A percentile compares a stretch with the other conserved stretches of the same genome.
phyloP scores from a whole-genome alignment of 257 asterid species.

The Prunella vulgaris region DNA sequence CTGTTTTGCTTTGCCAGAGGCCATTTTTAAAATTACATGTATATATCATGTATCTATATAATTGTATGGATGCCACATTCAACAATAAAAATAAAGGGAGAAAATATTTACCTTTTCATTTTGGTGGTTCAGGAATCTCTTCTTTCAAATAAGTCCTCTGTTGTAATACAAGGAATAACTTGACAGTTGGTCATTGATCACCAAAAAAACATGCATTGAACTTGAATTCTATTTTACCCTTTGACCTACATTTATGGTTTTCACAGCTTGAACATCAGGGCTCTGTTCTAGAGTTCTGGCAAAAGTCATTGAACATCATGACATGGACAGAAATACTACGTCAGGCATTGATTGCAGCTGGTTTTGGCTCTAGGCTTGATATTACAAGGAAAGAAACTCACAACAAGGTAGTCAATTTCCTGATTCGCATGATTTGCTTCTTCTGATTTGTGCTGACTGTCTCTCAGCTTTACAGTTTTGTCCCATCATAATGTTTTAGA shows the following conservation, averaged over 20 bases:
- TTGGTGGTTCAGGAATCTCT: constrained; percentile 14
- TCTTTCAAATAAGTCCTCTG: constrained; percentile 8
- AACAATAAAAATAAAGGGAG: not conserved
- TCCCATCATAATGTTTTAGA: constrained; percentile 8
- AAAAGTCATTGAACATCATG: constrained; percentile 70
- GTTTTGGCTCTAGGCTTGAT: constrained; percentile 71
- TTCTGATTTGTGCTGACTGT: not conserved
- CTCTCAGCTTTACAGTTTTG: constrained; percentile 8
- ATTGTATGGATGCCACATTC: constrained; percentile 3
- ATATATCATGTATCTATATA: not conserved
- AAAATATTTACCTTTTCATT: not conserved
- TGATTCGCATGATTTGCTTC: constrained; percentile 15
- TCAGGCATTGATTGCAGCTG: constrained; percentile 81
- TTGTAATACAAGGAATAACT: not conserved
- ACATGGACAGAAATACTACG: constrained; percentile 92
- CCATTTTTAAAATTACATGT: not conserved
- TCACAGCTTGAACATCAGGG: constrained; percentile 61
- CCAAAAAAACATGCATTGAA: constrained; percentile 1
- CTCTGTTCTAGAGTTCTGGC: constrained; percentile 60
- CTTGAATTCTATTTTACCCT: not conserved
- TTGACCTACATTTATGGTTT: constrained; percentile 18
- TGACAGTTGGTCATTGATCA: constrained; percentile 8
- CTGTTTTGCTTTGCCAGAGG: not conserved
- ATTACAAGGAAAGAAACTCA: constrained; percentile 32
- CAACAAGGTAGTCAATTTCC: constrained; percentile 57